Evolutionary conservation across 2,329 filamentous ascomycete species (phyloP), one percentile per base, ranked within the genome.

Genomic region (Intubia oerlemansii): DNA sequence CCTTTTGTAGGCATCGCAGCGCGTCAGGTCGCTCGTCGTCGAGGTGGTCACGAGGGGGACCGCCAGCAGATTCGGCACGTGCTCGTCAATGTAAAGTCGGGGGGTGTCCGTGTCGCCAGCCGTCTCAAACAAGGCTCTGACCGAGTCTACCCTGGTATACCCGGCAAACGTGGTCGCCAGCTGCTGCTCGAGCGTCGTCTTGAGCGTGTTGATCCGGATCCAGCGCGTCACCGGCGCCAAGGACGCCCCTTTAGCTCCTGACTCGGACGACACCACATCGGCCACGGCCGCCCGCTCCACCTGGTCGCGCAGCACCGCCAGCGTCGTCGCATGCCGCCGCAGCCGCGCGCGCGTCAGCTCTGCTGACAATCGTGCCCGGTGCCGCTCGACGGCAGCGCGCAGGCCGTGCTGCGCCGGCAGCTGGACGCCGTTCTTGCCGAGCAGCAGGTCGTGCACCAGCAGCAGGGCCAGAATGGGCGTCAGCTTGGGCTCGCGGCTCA

Each of bases 191-290:
- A 91, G 46, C 0, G 62, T 73, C 9, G 71, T 73, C 39, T 70
- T 73, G 10, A 93, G 52, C 0, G 72, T 69, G 44, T 95, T 98
- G 36, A 95, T 59, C 2, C 88, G 69, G 23, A 92, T 68, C 88
- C 88, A 98, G 30, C 88, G 69, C n/a, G 82, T 84, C 44, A 85
- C 77, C 23, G 54, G 52, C 1, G 46, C 47, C 2, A 53, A 53
- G 13, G 58, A 56, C 18, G 66, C 57, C n/a, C n/a, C n/a, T n/a
- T n/a, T n/a, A n/a, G n/a, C n/a, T n/a, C n/a, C n/a, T n/a, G n/a
- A n/a, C n/a, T n/a, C n/a, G 31, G 66, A 57, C 31, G 80, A 50
- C 32, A 64, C 53, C 17, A 57, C 69, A 1, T 88, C 37, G 0
- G 77, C 69, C 0, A 70, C 54, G 30, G 73, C 70, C 24, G 71